Base-by-base conservation (phyloP, 2,329 filamentous ascomycete genomes). In the Coniochaeta ligniaria region DNA sequence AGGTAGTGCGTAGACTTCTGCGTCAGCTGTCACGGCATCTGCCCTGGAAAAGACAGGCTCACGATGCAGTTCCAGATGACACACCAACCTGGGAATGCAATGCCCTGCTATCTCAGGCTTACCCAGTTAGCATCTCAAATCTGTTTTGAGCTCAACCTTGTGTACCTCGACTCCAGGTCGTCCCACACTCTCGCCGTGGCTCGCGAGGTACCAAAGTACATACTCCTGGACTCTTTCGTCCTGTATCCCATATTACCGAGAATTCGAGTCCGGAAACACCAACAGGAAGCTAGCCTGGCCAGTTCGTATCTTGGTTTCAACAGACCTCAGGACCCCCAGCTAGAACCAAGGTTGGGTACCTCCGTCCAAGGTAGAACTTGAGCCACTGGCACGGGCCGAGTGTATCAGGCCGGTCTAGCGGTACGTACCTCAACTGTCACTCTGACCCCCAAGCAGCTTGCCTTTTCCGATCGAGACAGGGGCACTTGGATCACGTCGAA, bases 331-430 rank as follows among this genome's bases (percentile, higher is more conserved):
- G 16, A 52, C 12, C 47, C 47, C 47, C 22, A 9, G 47, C 24
- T 31, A 52, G 7, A 52, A n/a, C 47, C 47, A 26, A 52, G n/a
- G 47, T 31, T 52, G 47, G 47, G 47, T 31, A 31, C 47, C 6
- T 24, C n/a, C 38, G 9, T 43, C 38, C 20, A 20, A 6, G 35
- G 12, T 12, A 36, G 31, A 5, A 33, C 6, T 16, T 4, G 47
- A 52, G 47, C 47, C 47, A 52, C 47, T 52, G 47, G 47, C 47
- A 52, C 47, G 47, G 47, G 47, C 47, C 47, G 47, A 52, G 47
- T 31, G 5, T 52, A 31, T 52, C 47, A 52, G 47, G 24, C 47
- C 47, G 47, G 24, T 11, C 24, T 28, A 28, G 7, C 24, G 47
- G 47, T 52, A 52, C 47, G 47, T 52, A 52, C 47, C 47, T 17